Conservation (phyloP, 805 yeast species). For the Myxozyma nipponensis region DNA sequence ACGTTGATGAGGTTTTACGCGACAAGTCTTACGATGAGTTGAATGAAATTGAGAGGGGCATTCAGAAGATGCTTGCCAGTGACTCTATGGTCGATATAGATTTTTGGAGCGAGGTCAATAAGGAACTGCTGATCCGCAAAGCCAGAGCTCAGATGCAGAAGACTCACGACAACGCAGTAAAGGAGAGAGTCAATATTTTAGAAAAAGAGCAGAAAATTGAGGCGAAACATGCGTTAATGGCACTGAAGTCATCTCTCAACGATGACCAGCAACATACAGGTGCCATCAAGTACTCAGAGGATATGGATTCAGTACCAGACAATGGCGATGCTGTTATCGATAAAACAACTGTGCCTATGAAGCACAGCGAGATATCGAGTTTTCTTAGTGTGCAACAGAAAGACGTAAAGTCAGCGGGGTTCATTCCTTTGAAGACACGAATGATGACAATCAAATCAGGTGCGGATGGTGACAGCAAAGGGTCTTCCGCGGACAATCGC, state of each 20-base stretch:
- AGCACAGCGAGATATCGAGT: not conserved
- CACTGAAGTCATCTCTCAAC: constrained; percentile 3
- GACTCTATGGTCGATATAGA: constrained; percentile 30
- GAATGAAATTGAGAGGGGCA: constrained; percentile 26
- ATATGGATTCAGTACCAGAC: constrained; percentile 14
- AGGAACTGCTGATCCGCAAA: constrained; percentile 29
- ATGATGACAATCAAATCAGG: not conserved
- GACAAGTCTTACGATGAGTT: constrained; percentile 32
- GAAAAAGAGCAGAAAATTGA: constrained; percentile 4
- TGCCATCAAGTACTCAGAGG: constrained; percentile 7
- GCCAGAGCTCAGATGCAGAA: constrained; percentile 22
- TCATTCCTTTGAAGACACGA: constrained; percentile 10
- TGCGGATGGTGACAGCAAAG: not conserved
- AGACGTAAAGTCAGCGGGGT: constrained; percentile 25
- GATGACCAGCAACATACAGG: not conserved
- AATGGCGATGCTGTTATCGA: not conserved
- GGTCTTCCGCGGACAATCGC: not conserved
- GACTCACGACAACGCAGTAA: constrained; percentile 13
- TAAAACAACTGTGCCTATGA: no score
- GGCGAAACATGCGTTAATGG: constrained; percentile 5
- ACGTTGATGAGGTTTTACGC: constrained; percentile 32
- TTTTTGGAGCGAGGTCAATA: constrained; percentile 33
- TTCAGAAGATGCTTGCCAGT: constrained; percentile 24
- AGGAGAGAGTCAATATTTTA: constrained; percentile 15
- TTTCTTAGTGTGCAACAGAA: constrained; percentile 2